Conservation (phyloP, 495 filamentous ascomycete genomes). For the Aspergillus funiculosus region DNA sequence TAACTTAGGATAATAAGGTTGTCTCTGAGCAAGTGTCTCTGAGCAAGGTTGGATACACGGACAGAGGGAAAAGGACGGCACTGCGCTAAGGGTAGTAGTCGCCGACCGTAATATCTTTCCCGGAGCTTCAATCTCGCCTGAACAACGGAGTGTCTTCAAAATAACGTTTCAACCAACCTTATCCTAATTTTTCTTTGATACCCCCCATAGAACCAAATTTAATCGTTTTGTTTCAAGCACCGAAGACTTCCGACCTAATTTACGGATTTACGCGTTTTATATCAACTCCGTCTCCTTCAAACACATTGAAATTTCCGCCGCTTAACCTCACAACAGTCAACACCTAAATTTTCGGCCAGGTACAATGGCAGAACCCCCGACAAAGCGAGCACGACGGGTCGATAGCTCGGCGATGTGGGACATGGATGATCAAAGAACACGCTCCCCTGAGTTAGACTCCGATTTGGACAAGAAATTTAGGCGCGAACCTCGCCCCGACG, state of each 20-base stretch:
- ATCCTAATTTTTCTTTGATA: background rate
- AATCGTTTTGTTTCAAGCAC: background rate
- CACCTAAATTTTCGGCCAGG: background rate
- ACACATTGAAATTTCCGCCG: background rate
- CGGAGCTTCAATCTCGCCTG: conserved; percentile 8
- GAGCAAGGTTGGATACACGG: background rate
- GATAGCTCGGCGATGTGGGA: conserved; percentile 54
- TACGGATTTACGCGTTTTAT: background rate
- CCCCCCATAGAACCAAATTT: background rate
- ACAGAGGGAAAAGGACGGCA: background rate
- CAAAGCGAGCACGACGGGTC: conserved; percentile 49
- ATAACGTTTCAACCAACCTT: background rate
- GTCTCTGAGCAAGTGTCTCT: background rate
- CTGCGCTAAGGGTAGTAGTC: conserved; percentile 7
- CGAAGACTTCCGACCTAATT: background rate
- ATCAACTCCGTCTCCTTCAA: background rate
- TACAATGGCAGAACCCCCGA: conserved; percentile 48
- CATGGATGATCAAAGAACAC: conserved; percentile 31
- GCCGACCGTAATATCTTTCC: conserved; percentile 21
- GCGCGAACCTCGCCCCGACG: conserved; percentile 29
- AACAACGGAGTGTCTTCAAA: background rate
- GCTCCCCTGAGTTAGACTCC: conserved; percentile 26
- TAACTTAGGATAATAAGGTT: background rate
- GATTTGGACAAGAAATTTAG: conserved; percentile 35
- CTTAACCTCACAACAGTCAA: background rate